A percentile compares a stretch with the other conserved stretches of the same genome.
phyloP scores from a whole-genome alignment of 805 yeast species.

The Ogataea methylovora region DNA sequence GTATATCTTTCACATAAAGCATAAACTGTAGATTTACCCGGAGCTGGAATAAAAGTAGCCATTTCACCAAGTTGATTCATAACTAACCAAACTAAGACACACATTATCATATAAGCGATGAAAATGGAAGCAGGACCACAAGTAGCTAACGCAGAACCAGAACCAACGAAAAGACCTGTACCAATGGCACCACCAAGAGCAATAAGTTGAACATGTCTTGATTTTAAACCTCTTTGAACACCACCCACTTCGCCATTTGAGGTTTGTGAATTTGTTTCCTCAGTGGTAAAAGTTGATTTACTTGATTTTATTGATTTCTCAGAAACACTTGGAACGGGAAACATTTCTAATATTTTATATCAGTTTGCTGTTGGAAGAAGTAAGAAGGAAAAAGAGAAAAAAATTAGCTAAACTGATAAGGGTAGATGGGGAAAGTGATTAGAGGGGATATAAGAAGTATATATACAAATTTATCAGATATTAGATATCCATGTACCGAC shows the following conservation, averaged over 20 bases:
- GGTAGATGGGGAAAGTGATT: too few species aligned
- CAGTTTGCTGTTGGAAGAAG: too few species aligned
- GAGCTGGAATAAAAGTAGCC: constrained; percentile 46
- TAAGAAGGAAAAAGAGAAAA: too few species aligned
- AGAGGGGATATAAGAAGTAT: too few species aligned
- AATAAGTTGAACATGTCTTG: constrained; percentile 46
- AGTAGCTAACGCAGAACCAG: constrained; percentile 27
- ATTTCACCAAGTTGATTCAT: constrained; percentile 54
- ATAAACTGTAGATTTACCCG: constrained; percentile 30
- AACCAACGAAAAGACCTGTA: constrained; percentile 40
- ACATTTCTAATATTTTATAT: too few species aligned
- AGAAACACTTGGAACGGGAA: too few species aligned
- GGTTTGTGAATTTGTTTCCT: too few species aligned
- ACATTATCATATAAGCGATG: constrained; percentile 49
- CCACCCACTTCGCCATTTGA: constrained; percentile 1
- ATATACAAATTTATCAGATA: too few species aligned
- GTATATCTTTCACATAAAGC: constrained; percentile 3
- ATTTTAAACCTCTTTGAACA: constrained; percentile 30
- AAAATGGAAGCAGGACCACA: constrained; percentile 23
- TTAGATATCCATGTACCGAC: too few species aligned
- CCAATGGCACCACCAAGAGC: constrained; percentile 63
- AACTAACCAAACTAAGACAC: constrained; percentile 50
- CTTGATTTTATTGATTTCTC: too few species aligned
- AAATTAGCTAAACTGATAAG: too few species aligned
- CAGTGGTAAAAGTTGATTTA: too few species aligned